These are phyloP conservation scores for Gracilaria caudata DNA, from an alignment of 23 red algal species.

Conservation along the genomic window DNA sequence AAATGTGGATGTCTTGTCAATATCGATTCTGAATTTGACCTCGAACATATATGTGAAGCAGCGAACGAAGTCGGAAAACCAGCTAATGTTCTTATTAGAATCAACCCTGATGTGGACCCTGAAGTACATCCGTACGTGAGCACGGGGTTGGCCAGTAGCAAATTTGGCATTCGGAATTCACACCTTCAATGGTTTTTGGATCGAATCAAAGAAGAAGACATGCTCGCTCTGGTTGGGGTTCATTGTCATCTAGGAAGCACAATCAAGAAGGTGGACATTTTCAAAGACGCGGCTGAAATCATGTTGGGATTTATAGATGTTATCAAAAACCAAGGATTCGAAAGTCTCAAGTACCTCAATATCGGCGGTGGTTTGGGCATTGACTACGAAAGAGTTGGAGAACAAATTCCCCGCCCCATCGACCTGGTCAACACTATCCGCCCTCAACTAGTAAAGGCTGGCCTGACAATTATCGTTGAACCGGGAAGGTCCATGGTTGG, in stretches of 20 bases:
- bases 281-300: constrained; percentile 87
- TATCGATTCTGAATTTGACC: constrained; percentile 97
- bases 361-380: constrained; percentile 97
- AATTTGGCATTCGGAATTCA: constrained; percentile 97
- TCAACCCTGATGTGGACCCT: constrained; percentile 97
- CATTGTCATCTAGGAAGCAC: constrained; percentile 95
- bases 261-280: constrained; percentile 92
- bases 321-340: constrained; percentile 78
- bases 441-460: constrained; percentile 55
- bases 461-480: constrained; percentile 90
- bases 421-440: constrained; percentile 92
- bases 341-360: constrained; percentile 81
- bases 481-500: constrained; percentile 93
- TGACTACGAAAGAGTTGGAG: constrained; percentile 86
- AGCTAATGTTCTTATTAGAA: constrained; percentile 86
- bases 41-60: constrained; percentile 76
- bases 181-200: constrained; percentile 94
- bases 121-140: constrained; percentile 94
- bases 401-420: constrained; percentile 77
- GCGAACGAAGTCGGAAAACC: constrained; percentile 52
- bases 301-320: constrained; percentile 86
- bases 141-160: constrained; percentile 91
- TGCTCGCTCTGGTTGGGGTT: constrained; percentile 83
- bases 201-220: constrained; percentile 69
- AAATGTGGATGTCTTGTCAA: constrained; percentile 84